Conservation (phyloP, 768 basidiomycete species). For the Amanita subjunquillea region DNA sequence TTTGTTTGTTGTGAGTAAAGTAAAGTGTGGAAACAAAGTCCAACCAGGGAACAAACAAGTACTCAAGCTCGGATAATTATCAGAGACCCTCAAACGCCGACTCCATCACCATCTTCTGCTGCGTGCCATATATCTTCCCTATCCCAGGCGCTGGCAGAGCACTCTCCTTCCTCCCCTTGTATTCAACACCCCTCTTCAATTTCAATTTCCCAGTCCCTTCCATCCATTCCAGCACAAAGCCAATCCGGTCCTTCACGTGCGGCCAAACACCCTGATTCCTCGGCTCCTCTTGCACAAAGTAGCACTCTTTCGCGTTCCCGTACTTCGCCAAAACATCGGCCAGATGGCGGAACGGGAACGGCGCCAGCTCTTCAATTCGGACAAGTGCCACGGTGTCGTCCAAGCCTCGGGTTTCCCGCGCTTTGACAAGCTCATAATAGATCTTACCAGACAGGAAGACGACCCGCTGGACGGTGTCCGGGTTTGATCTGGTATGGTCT, state of each 20-base stretch:
- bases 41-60: no score
- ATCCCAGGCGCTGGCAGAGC: slow-evolving; percentile 73
- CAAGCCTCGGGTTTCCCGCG: slow-evolving; percentile 41
- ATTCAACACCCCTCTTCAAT: slow-evolving; percentile 26
- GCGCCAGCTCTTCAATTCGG: slow-evolving; percentile 78
- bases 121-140: slow-evolving; percentile 52
- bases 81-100: slow-evolving; percentile 43
- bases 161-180: slow-evolving; percentile 60
- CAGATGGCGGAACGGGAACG: slow-evolving; percentile 70
- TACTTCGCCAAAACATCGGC: slow-evolving; percentile 36
- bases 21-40: no score
- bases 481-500: slow-evolving; percentile 29
- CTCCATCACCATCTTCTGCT: slow-evolving; percentile 54
- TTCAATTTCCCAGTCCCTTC: slow-evolving; percentile 12
- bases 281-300: slow-evolving; percentile 85
- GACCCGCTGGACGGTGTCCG: slow-evolving; percentile 44
- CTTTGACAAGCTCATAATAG: slow-evolving; percentile 78
- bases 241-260: slow-evolving; percentile 53
- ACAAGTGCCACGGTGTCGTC: slow-evolving; percentile 52
- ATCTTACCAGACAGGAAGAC: slow-evolving; percentile 74
- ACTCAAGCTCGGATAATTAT: neutral
- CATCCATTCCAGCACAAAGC: slow-evolving; percentile 30
- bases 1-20: no score
- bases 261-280: slow-evolving; percentile 77
- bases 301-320: slow-evolving; percentile 24